Conservation (phyloP, 2,329 filamentous ascomycete species). For the Cladosporium colombiae region DNA sequence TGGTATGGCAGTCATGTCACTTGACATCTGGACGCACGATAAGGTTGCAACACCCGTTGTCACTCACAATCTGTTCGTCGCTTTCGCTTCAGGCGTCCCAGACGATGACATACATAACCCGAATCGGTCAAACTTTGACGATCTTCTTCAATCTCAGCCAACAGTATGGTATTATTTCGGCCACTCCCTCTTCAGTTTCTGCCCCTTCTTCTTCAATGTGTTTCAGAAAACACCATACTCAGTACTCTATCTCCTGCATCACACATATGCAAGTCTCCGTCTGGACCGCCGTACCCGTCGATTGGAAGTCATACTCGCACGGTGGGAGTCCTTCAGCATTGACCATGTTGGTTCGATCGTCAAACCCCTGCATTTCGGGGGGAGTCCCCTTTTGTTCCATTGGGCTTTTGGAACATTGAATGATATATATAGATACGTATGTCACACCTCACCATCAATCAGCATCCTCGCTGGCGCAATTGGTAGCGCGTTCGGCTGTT, state of each 20-base stretch:
- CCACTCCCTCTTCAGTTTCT: not conserved
- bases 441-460: too few relatives aligned
- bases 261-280: not conserved
- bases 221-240: not conserved
- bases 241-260: not conserved
- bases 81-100: not conserved
- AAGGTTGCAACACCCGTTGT: not conserved
- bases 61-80: not conserved
- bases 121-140: not conserved
- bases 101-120: not conserved
- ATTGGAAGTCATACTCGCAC: not conserved
- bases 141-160: not conserved
- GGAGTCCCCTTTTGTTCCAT: too few relatives aligned
- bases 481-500: too few relatives aligned
- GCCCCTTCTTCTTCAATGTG: not conserved
- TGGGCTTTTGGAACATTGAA: too few relatives aligned
- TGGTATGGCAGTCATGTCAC: not conserved
- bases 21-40: not conserved
- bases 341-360: not conserved
- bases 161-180: not conserved
- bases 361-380: not conserved
- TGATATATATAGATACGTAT: too few relatives aligned
- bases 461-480: too few relatives aligned
- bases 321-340: not conserved
- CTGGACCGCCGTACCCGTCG: not conserved